Conservation (phyloP, 371 early-diverging fungal species). For the Saksenaea oblongispora region DNA sequence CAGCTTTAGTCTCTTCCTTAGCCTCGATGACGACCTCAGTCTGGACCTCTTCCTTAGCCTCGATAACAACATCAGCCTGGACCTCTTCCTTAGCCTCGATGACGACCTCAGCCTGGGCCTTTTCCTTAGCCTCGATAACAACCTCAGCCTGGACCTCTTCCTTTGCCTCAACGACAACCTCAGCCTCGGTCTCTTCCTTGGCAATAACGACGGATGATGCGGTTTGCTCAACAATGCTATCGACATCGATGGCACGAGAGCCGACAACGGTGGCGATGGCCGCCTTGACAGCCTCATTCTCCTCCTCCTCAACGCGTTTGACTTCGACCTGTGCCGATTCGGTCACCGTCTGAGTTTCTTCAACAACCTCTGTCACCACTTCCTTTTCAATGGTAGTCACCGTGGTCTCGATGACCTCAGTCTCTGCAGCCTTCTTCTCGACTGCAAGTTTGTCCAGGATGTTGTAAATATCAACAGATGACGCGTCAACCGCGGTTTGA, state of each 20-base stretch:
- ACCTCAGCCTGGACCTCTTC: too few relatives aligned
- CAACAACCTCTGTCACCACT: constrained; percentile 1
- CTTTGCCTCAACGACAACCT: background rate
- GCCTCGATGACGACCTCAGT: background rate
- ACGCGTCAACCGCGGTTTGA: constrained; percentile 24
- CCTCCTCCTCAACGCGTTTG: constrained; percentile 7
- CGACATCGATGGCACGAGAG: background rate
- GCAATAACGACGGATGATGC: background rate
- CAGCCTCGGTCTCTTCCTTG: background rate
- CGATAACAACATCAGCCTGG: background rate
- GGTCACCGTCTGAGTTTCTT: background rate
- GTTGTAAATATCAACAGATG: constrained; percentile 24
- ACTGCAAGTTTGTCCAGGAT: constrained; percentile 16
- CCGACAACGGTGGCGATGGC: constrained; percentile 14
- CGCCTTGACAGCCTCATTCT: constrained; percentile 6
- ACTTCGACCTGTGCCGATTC: background rate
- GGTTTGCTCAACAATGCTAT: background rate
- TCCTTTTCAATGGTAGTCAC: background rate
- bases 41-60: background rate
- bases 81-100: background rate
- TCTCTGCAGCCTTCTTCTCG: constrained; percentile 5
- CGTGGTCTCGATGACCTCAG: background rate
- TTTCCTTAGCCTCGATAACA: too few relatives aligned
- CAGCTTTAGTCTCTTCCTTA: background rate
- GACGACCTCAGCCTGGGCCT: background rate